Evolutionary conservation across 1,139 yeast genomes (phyloP).

Genomic region (Hyphopichia wangnamkhiaoensis): DNA sequence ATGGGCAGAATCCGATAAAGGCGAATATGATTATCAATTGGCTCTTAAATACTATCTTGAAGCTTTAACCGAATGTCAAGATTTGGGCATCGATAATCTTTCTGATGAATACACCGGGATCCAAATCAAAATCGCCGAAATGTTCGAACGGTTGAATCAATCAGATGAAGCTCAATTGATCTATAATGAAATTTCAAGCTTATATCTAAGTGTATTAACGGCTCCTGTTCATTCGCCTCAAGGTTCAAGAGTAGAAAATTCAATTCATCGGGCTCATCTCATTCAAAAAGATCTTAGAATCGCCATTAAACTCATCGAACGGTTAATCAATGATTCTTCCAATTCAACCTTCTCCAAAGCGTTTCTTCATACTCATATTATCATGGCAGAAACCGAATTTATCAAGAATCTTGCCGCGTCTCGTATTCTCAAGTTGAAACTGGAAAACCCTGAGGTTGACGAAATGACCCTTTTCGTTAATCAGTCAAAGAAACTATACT

Average conservation of each 20-base stretch:
- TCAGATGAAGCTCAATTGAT: slow-evolving; percentile 61
- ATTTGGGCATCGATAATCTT: slow-evolving; percentile 50
- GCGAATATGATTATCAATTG: slow-evolving; percentile 59
- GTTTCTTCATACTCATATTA: slow-evolving; percentile 58
- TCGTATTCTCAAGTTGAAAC: slow-evolving; percentile 65
- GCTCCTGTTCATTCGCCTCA: slow-evolving; percentile 26
- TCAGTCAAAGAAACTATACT: no score
- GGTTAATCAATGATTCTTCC: slow-evolving; percentile 45
- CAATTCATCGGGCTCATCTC: slow-evolving; percentile 51
- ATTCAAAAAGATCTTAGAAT: slow-evolving; percentile 73
- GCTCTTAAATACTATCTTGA: slow-evolving; percentile 72
- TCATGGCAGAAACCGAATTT: no score
- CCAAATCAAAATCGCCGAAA: slow-evolving; percentile 81
- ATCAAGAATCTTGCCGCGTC: no score
- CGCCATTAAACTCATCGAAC: slow-evolving; percentile 64
- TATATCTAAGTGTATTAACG: slow-evolving; percentile 60
- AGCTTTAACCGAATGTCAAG: slow-evolving; percentile 47
- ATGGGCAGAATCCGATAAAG: slow-evolving; percentile 80
- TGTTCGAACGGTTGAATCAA: slow-evolving; percentile 71
- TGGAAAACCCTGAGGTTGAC: no score
- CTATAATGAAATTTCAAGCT: slow-evolving; percentile 66
- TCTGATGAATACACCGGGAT: slow-evolving; percentile 64
- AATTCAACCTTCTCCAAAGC: slow-evolving; percentile 59
- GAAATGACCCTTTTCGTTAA: no score
- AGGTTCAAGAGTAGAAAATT: slow-evolving; percentile 22